A percentile compares a stretch with the other conserved stretches of the same genome.
These are phyloP conservation scores for Pleurotus tuoliensis DNA, from an alignment of 768 basidiomycete species.

Conservation along the genomic window DNA sequence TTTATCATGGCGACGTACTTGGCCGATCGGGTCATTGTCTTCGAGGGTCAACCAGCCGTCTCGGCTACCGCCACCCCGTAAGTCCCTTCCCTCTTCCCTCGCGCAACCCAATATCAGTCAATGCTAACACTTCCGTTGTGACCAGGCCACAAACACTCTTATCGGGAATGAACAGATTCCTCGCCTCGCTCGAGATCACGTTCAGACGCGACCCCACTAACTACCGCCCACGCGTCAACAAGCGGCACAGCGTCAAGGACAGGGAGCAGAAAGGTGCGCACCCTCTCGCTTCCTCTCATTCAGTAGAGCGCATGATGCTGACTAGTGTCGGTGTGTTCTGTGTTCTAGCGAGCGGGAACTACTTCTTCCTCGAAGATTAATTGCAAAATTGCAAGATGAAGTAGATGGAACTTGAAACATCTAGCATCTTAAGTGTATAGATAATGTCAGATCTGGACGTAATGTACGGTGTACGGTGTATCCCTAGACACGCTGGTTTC, in stretches of 20 bases:
- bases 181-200: slow-evolving; percentile 93
- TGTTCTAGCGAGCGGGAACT: slow-evolving; percentile 68
- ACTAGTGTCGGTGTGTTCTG: background rate
- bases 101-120: background rate
- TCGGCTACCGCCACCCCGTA: slow-evolving; percentile 89
- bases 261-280: slow-evolving; percentile 70
- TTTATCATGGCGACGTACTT: slow-evolving; percentile 99
- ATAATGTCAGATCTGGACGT: background rate
- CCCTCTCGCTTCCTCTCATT: background rate
- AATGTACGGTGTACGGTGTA: background rate
- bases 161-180: slow-evolving; percentile 97
- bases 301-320: too few species aligned
- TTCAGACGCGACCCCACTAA: slow-evolving; percentile 98
- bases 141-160: slow-evolving; percentile 87
- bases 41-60: slow-evolving; percentile 83
- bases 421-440: too few species aligned
- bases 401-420: too few species aligned
- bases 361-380: slow-evolving; percentile 90
- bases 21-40: slow-evolving; percentile 95
- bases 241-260: slow-evolving; percentile 80
- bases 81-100: slow-evolving; percentile 19
- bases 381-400: too few species aligned
- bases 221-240: slow-evolving; percentile 87
- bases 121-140: background rate
- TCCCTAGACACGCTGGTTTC: background rate